These are phyloP conservation scores for Dioszegia aurantiaca DNA, from an alignment of 768 basidiomycete species.

Conservation along the genomic window DNA sequence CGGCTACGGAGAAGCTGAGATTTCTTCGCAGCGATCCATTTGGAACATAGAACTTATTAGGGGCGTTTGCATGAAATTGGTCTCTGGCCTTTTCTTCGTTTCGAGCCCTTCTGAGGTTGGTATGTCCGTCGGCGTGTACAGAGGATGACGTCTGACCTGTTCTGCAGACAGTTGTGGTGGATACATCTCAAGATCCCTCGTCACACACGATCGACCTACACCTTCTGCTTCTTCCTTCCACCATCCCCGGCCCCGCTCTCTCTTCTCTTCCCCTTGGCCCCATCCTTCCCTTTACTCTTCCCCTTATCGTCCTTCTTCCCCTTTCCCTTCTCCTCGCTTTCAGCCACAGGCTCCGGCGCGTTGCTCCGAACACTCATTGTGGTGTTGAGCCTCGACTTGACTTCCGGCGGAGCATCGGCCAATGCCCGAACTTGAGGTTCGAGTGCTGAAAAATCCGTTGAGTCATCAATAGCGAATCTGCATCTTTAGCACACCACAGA, in stretches of 20 bases:
- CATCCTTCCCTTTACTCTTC: slow-evolving; percentile 16
- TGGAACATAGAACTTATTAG: neutral
- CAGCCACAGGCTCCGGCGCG: slow-evolving; percentile 49
- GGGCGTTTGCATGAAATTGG: too few species aligned
- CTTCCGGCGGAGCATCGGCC: slow-evolving; percentile 48
- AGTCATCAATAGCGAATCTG: slow-evolving; percentile 64
- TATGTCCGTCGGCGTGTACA: neutral
- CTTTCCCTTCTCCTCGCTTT: slow-evolving; percentile 58
- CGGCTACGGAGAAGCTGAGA: slow-evolving; percentile 31
- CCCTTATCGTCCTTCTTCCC: slow-evolving; percentile 38
- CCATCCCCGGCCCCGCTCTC: slow-evolving; percentile 25
- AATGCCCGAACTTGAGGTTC: slow-evolving; percentile 67
- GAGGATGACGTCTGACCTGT: too few species aligned
- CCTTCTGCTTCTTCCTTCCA: slow-evolving; percentile 32
- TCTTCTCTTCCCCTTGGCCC: slow-evolving; percentile 23
- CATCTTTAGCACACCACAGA: too few species aligned
- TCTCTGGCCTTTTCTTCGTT: too few species aligned
- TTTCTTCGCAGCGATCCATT: neutral
- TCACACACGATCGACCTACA: neutral
- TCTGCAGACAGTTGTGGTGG: too few species aligned
- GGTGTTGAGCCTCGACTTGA: slow-evolving; percentile 59
- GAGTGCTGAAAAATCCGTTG: slow-evolving; percentile 71
- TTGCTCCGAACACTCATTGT: slow-evolving; percentile 71
- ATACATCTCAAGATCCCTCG: too few species aligned
- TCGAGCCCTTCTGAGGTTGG: too few species aligned